phyloP scores from a whole-genome alignment of 257 asterid species.

The Leonotis leonurus region DNA sequence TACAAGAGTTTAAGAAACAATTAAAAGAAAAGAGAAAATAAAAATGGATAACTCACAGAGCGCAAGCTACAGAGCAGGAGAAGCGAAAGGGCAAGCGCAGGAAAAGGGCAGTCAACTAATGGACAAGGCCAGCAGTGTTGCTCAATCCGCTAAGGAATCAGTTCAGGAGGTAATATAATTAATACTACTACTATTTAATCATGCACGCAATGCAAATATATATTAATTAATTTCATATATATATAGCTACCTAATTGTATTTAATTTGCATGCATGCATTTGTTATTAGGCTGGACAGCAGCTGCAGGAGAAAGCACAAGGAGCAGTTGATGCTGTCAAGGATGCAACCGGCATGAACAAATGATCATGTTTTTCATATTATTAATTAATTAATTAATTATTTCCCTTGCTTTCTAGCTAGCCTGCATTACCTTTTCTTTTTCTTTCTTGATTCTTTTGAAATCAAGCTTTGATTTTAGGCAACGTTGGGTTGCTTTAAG shows the following conservation, averaged over 20 bases:
- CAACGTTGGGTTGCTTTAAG: no score
- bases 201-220: no score
- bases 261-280: not conserved
- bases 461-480: no score
- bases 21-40: no score
- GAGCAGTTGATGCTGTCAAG: not conserved
- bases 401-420: no score
- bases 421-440: not conserved
- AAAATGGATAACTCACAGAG: slow-evolving; percentile 29
- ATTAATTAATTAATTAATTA: no score
- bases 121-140: slow-evolving; percentile 47
- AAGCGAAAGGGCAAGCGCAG: slow-evolving; percentile 33
- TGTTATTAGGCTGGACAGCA: not conserved
- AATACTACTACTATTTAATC: no score
- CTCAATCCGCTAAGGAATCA: slow-evolving; percentile 47
- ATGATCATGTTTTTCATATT: no score
- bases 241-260: no score
- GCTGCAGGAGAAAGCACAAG: not conserved
- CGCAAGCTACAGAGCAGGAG: slow-evolving; percentile 29
- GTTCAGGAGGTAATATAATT: slow-evolving; percentile 39
- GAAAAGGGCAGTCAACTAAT: slow-evolving; percentile 43
- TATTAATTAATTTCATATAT: no score
- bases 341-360: not conserved
- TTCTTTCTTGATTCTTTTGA: not conserved
- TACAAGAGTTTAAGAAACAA: no score